These are phyloP conservation scores for Rossbeevera mucosa DNA, from an alignment of 768 basidiomycete genomes.

Conservation along the genomic window DNA sequence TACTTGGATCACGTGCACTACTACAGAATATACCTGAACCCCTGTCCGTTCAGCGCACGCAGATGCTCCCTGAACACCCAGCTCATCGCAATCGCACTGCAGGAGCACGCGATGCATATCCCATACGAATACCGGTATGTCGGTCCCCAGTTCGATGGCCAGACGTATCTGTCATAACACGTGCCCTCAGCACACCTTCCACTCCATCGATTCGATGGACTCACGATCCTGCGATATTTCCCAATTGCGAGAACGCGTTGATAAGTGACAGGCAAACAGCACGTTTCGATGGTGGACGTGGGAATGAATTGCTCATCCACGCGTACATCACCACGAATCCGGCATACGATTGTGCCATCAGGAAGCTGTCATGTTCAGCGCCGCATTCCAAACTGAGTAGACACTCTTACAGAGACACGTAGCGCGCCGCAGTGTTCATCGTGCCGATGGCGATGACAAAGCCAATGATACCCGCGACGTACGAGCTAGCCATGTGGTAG, in stretches of 20 bases:
- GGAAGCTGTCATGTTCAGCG: slow-evolving; percentile 45
- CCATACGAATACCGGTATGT: slow-evolving; percentile 67
- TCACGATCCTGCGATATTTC: slow-evolving; percentile 81
- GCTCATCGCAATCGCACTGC: slow-evolving; percentile 47
- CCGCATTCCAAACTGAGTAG: slow-evolving; percentile 4
- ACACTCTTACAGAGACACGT: slow-evolving; percentile 52
- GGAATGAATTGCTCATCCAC: slow-evolving; percentile 56
- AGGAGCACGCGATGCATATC: slow-evolving; percentile 62
- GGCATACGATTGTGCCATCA: slow-evolving; percentile 71
- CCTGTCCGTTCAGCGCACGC: slow-evolving; percentile 35
- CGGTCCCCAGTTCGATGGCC: slow-evolving; percentile 67
- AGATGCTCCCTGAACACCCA: slow-evolving; percentile 44
- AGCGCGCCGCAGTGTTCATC: slow-evolving; percentile 58
- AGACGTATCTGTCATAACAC: slow-evolving; percentile 47
- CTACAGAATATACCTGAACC: slow-evolving; percentile 48
- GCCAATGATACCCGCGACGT: slow-evolving; percentile 57
- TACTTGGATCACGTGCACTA: slow-evolving; percentile 4
- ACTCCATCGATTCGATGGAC: slow-evolving; percentile 24
- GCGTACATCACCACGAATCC: slow-evolving; percentile 62
- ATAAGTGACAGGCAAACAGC: slow-evolving; percentile 78
- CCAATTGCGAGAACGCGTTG: slow-evolving; percentile 78
- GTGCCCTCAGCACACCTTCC: not conserved
- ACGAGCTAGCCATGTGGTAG: slow-evolving; percentile 57
- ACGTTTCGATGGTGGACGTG: slow-evolving; percentile 77
- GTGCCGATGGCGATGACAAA: slow-evolving; percentile 65